phyloP scores from a whole-genome alignment of 345 rosid genomes.

The Populus simonii region DNA sequence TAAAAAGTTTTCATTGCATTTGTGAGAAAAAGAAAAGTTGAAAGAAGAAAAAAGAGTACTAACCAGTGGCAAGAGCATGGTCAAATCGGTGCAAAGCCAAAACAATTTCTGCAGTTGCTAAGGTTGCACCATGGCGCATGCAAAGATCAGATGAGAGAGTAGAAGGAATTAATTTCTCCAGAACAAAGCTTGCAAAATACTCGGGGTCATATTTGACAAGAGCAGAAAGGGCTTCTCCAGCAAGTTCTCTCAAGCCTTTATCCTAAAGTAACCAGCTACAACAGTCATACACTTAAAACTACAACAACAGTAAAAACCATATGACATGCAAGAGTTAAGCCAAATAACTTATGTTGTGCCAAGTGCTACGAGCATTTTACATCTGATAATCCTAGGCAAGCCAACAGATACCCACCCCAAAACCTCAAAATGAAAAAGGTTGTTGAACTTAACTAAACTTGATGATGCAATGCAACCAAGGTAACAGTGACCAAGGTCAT shows the following conservation, averaged over 20 bases:
- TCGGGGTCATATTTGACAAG: conserved; percentile 78
- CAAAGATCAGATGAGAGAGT: conserved; percentile 92
- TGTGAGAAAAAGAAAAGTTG: conserved; percentile 2
- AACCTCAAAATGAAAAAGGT: no score
- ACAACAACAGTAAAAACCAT: not conserved
- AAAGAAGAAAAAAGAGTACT: conserved; percentile 30
- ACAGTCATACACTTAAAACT: not conserved
- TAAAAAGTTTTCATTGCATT: conserved; percentile 9
- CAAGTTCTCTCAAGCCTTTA: conserved; percentile 87
- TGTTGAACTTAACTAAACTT: not conserved
- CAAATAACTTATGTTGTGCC: not conserved
- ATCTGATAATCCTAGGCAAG: not conserved
- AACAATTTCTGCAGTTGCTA: conserved; percentile 79
- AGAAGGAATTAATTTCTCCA: conserved; percentile 68
- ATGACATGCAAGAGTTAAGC: not conserved
- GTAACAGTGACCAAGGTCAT: not conserved
- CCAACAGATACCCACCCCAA: no score
- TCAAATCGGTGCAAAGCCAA: conserved; percentile 64
- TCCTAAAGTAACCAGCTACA: conserved; percentile 46
- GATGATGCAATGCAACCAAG: not conserved
- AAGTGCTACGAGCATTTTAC: not conserved
- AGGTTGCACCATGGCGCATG: conserved; percentile 92
- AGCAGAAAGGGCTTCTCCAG: conserved; percentile 81
- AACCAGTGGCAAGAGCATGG: conserved; percentile 58
- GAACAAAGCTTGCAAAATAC: conserved; percentile 56